Evolutionary conservation across 441 rosid genomes (phyloP).

Genomic region (Adansonia grandidieri): DNA sequence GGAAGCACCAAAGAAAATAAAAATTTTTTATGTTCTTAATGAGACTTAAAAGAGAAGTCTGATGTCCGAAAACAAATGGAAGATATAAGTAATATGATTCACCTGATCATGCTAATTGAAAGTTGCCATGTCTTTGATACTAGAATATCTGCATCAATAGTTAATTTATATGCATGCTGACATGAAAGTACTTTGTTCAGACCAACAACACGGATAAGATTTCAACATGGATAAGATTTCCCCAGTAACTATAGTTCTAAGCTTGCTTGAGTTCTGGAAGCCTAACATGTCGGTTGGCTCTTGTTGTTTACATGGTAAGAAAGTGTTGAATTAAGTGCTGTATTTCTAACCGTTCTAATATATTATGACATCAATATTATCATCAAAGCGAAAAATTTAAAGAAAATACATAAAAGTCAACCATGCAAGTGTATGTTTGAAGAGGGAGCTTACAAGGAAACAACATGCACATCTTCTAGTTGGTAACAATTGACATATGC

Average conservation of each 20-base stretch:
- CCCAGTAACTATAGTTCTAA: background rate
- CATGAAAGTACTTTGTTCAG: background rate
- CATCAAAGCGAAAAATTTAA: background rate
- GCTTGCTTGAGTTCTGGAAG: background rate
- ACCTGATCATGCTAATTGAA: background rate
- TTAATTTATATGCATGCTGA: background rate
- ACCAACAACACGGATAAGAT: too few relatives aligned
- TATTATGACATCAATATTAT: background rate
- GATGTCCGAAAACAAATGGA: too few relatives aligned
- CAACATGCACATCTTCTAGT: slow-evolving; percentile 34
- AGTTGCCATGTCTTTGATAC: background rate
- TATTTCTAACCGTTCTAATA: background rate
- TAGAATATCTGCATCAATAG: background rate
- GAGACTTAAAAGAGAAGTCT: too few relatives aligned
- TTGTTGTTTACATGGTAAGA: background rate
- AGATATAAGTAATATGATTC: background rate
- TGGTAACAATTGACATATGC: slow-evolving; percentile 32
- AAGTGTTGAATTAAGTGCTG: background rate
- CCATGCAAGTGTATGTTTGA: background rate
- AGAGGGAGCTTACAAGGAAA: slow-evolving; percentile 43
- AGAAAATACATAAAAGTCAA: background rate
- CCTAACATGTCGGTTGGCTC: background rate
- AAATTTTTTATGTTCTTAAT: too few relatives aligned
- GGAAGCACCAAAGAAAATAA: background rate
- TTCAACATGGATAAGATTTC: background rate